phyloP scores from a whole-genome alignment of 2,329 filamentous ascomycete species.

The Penicillium sp. region DNA sequence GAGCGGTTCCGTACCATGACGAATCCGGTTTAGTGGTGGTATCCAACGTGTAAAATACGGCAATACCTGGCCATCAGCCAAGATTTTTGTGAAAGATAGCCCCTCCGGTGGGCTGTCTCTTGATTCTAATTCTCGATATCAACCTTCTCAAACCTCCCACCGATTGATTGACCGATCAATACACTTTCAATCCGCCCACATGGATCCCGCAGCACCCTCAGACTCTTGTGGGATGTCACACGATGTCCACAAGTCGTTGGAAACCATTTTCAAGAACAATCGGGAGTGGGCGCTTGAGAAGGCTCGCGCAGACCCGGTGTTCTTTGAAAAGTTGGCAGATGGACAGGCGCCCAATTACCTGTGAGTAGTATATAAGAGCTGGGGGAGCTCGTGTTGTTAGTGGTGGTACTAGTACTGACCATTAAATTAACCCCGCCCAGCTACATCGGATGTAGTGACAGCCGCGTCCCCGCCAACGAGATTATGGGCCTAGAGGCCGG shows the following conservation, averaged over 20 bases:
- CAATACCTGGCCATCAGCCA: not conserved
- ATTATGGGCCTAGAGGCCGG: conserved; percentile 34
- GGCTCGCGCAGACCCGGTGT: conserved; percentile 58
- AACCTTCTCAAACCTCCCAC: not conserved
- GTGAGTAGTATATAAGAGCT: conserved; percentile 3
- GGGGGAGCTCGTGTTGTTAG: not conserved
- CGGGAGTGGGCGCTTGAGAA: conserved; percentile 64
- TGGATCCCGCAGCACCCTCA: not conserved
- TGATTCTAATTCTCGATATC: not conserved
- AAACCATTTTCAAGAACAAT: conserved; percentile 68
- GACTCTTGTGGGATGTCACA: not conserved
- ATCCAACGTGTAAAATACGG: not conserved
- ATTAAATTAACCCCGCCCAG: conserved; percentile 9
- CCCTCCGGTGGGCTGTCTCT: not conserved
- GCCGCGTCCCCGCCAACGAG: conserved; percentile 34
- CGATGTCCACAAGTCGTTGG: not conserved
- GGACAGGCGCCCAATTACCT: conserved; percentile 71
- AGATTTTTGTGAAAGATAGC: not conserved
- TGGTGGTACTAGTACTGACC: not conserved
- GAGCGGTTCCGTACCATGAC: not conserved
- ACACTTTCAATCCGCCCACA: not conserved
- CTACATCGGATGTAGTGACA: conserved; percentile 38
- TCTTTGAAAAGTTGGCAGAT: conserved; percentile 63
- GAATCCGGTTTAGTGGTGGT: not conserved
- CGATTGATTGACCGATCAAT: not conserved